Evolutionary conservation across 345 rosid genomes (phyloP), one percentile per base, ranked within the genome.

Genomic region (Ailanthus altissimus): DNA sequence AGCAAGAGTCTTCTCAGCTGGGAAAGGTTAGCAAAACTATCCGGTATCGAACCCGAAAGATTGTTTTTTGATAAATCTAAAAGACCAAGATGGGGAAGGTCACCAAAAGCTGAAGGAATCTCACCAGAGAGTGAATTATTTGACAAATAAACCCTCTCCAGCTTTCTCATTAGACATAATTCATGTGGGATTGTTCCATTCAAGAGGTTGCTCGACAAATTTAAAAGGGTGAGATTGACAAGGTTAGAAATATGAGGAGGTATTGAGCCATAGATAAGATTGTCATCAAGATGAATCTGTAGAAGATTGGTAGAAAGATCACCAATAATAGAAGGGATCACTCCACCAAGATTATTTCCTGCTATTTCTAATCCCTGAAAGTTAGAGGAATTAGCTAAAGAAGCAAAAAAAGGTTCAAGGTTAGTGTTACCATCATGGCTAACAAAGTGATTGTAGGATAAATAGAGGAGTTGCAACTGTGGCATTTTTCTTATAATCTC

Each of bases 131-230:
- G 84, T 10, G 81, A 86, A 54, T 96, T 96, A 65, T 91, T 85
- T 3, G 98, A 96, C 74, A 96, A 78, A 67, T 87, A 91, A 72
- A 92, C 88, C 77, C 97, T 89, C 84, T 96, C 99, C 5, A 96
- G 92, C 73, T 81, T 90, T 66, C 73, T 82, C 87, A 91, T 74
- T 26, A 79, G 86, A 81, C 94, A 90, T 1, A 96, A 80, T 51
- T 89, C 90, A 5, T 47, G 80, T 0, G 98, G 98, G 75, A 96
- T 86, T 47, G 89, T 85, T 32, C 98, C 93, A 47, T 84, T 87
- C 82, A 96, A 79, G 75, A 88, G 89, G 85, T 96, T 96, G 78
- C 89, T 87, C 5, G 98, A 93, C 78, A 96, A 79, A 89, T 93
- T 93, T 73, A 92, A 74, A 16, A 95, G 92, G 10, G 96, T 93